These are phyloP conservation scores for Hymenoscyphus linearis DNA, from an alignment of 2,329 filamentous ascomycete species.

Conservation along the genomic window DNA sequence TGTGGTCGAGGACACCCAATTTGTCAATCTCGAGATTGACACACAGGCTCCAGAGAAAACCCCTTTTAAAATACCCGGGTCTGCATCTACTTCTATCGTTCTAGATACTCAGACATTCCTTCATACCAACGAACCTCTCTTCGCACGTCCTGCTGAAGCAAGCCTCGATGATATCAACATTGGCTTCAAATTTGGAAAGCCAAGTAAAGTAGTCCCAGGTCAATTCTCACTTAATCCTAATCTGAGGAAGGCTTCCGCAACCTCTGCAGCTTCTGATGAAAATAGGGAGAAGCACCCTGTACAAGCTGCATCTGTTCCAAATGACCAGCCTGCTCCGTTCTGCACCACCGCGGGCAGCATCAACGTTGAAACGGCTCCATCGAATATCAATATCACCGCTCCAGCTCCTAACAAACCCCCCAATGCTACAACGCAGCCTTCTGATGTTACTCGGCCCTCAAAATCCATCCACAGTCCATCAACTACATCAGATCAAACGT, in stretches of 20 bases:
- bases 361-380: not conserved
- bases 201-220: not conserved
- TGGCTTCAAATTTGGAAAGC: conserved; percentile 1
- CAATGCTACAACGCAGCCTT: not conserved
- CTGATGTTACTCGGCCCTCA: not conserved
- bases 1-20: conserved; percentile 22
- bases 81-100: not conserved
- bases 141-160: not conserved
- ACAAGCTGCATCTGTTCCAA: not conserved
- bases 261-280: not conserved
- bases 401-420: not conserved
- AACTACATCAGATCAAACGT: not conserved
- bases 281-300: not conserved
- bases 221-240: not conserved
- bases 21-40: conserved; percentile 18
- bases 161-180: not conserved
- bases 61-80: not conserved
- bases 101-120: not conserved
- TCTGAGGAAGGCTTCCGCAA: not conserved
- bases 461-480: not conserved
- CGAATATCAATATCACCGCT: not conserved
- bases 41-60: conserved; percentile 12
- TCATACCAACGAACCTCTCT: not conserved
- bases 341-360: not conserved
- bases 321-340: not conserved